Percentiles rank a stretch among this genome's conserved stretches.
Evolutionary conservation across 345 rosid species (phyloP).

Genomic region (Syzygium oleosum): DNA sequence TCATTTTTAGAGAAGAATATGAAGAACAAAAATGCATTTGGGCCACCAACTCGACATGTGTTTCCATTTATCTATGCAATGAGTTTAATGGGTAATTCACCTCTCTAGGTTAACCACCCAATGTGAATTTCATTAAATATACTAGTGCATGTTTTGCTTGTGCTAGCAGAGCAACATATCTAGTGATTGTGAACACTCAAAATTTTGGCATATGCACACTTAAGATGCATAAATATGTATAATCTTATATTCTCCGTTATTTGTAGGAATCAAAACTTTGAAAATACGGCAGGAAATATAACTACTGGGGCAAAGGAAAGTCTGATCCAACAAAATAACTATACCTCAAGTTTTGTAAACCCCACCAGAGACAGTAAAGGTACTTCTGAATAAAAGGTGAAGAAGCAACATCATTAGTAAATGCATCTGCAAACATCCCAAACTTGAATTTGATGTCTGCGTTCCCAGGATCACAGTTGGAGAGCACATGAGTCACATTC

Average conservation of each 20-base stretch:
- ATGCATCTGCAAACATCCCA: conserved; percentile 78
- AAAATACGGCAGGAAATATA: not conserved
- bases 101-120: not conserved
- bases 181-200: not conserved
- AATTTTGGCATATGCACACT: not conserved
- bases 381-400: conserved; percentile 42
- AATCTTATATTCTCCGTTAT: not conserved
- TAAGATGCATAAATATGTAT: not conserved
- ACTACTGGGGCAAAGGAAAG: not conserved
- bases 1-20: not conserved
- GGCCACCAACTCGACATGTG: not conserved
- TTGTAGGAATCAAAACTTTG: not conserved
- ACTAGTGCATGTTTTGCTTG: not conserved
- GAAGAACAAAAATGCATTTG: not conserved
- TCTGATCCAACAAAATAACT: not conserved
- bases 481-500: conserved; percentile 47
- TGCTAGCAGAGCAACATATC: not conserved
- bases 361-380: conserved; percentile 92
- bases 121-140: not conserved
- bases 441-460: conserved; percentile 34
- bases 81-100: not conserved
- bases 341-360: conserved; percentile 73
- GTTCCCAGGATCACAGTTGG: conserved; percentile 50
- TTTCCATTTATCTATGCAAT: not conserved
- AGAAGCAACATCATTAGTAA: conserved; percentile 52